Evolutionary conservation across 148 eudicot species (phyloP).

Genomic region (Rhododendron henanense): DNA sequence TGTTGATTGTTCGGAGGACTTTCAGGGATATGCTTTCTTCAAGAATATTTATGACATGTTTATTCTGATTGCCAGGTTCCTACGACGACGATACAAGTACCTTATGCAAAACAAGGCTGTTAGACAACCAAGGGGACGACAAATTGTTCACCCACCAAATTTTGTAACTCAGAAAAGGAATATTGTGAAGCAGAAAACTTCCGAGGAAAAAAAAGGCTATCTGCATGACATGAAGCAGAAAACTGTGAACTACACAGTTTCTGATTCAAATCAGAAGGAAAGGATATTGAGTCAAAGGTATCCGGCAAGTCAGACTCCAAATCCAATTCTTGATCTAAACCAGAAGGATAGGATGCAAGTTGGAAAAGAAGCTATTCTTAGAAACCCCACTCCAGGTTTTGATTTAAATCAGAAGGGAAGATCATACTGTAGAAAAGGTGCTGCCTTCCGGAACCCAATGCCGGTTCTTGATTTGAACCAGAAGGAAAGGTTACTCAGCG

Average conservation of each 20-base stretch:
- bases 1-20: background rate
- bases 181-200: constrained; percentile 4
- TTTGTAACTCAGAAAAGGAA: constrained; percentile 8
- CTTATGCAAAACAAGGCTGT: constrained; percentile 23
- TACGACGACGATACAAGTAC: constrained; percentile 30
- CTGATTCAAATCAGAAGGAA: constrained; percentile 13
- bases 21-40: background rate
- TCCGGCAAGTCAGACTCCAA: background rate
- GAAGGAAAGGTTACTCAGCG: constrained; percentile 20
- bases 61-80: constrained; percentile 28
- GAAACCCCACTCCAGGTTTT: constrained; percentile 3
- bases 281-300: constrained; percentile 12
- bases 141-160: constrained; percentile 9
- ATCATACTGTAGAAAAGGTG: constrained; percentile 14
- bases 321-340: constrained; percentile 11
- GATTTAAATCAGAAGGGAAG: constrained; percentile 26
- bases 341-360: constrained; percentile 13
- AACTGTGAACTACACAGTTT: background rate
- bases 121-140: constrained; percentile 15
- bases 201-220: constrained; percentile 18
- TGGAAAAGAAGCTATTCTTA: constrained; percentile 4
- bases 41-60: background rate
- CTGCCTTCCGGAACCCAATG: constrained; percentile 1
- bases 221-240: constrained; percentile 1
- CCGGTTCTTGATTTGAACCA: constrained; percentile 27